phyloP scores from a whole-genome alignment of 768 basidiomycete genomes.

The Phanerodontia chrysosporium region DNA sequence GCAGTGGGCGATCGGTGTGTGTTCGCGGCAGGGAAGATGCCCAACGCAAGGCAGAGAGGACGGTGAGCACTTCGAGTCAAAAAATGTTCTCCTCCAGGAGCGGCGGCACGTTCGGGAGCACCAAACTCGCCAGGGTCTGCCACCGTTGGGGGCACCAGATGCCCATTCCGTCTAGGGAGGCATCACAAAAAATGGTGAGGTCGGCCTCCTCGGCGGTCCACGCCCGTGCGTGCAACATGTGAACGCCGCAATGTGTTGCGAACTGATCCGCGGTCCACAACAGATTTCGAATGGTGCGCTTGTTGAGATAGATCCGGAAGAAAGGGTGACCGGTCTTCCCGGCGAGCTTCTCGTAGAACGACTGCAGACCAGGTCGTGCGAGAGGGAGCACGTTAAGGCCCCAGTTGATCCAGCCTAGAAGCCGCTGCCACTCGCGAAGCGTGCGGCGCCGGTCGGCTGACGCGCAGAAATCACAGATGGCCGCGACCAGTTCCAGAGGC shows the following conservation, averaged over 20 bases:
- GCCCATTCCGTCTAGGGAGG: conserved; percentile 17
- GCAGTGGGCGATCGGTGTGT: no score
- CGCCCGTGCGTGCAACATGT: background rate
- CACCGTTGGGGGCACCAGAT: conserved; percentile 16
- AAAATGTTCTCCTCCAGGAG: background rate
- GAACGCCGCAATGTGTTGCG: conserved; percentile 15
- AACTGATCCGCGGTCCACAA: conserved; percentile 31
- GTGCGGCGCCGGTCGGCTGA: background rate
- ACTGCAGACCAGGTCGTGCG: conserved; percentile 23
- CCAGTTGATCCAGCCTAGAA: conserved; percentile 38
- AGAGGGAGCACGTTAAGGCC: conserved; percentile 32
- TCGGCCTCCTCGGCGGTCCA: conserved; percentile 2
- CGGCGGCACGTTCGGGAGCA: background rate
- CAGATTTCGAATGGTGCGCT: conserved; percentile 24
- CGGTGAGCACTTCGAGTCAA: conserved; percentile 8
- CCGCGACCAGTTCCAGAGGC: background rate
- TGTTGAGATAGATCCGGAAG: conserved; percentile 26
- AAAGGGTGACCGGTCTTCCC: conserved; percentile 15
- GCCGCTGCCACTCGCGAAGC: conserved; percentile 12
- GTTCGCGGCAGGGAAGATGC: background rate
- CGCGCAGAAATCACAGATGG: conserved; percentile 4
- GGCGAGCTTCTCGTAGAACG: conserved; percentile 29
- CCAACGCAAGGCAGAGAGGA: conserved; percentile 3
- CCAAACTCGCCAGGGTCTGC: background rate
- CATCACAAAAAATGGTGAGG: conserved; percentile 19